These are phyloP conservation scores for Exsudoporus frostii DNA, from an alignment of 768 basidiomycete genomes.

Conservation along the genomic window DNA sequence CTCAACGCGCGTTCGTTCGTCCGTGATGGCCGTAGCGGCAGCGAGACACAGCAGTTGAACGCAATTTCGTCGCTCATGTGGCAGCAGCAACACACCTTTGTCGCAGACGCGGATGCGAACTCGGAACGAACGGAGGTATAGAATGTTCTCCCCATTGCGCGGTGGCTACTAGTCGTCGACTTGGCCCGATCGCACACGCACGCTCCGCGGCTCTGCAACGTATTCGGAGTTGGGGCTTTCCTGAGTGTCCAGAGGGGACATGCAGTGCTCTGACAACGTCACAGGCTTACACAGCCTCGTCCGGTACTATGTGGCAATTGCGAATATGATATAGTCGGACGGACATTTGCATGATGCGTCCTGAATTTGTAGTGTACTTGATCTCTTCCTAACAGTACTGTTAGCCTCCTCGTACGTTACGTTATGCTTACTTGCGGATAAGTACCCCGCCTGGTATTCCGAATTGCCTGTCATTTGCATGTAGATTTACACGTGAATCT, in stretches of 20 bases:
- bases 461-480: slow-evolving; percentile 7
- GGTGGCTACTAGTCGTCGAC: not conserved
- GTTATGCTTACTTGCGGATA: not conserved
- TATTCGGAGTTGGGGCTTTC: not conserved
- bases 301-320: not conserved
- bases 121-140: not conserved
- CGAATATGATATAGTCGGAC: no score
- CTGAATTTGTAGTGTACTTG: not conserved
- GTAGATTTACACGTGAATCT: slow-evolving; percentile 4
- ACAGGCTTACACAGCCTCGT: not conserved
- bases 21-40: slow-evolving; percentile 9
- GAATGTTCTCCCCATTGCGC: not conserved
- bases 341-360: not conserved
- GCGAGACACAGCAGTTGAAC: not conserved
- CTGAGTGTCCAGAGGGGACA: not conserved
- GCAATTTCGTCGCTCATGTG: slow-evolving; percentile 5
- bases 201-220: not conserved
- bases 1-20: slow-evolving; percentile 26
- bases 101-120: not conserved
- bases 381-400: not conserved
- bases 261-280: not conserved
- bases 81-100: not conserved
- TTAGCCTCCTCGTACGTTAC: not conserved
- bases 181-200: not conserved
- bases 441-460: not conserved